Evolutionary conservation across 306 rosid species (phyloP).

Genomic region (Pterocarpus santalinus): DNA sequence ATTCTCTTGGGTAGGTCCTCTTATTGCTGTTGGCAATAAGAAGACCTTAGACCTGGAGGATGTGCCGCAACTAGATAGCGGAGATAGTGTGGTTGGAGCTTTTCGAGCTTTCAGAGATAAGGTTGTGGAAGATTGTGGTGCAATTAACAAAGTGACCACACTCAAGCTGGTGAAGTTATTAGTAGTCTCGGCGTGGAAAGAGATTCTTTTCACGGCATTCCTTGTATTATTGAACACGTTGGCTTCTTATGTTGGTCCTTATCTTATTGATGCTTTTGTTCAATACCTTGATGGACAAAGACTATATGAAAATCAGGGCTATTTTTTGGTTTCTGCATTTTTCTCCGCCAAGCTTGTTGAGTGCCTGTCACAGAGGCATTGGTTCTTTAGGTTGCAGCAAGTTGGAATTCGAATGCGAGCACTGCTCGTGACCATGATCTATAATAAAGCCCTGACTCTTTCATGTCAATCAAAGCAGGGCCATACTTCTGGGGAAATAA

Average conservation of each 20-base stretch:
- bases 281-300: slow-evolving; percentile 41
- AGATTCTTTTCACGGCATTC: slow-evolving; percentile 26
- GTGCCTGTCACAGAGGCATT: slow-evolving; percentile 31
- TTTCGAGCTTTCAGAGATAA: slow-evolving; percentile 41
- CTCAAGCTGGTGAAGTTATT: slow-evolving; percentile 38
- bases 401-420: slow-evolving; percentile 34
- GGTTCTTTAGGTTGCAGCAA: slow-evolving; percentile 43
- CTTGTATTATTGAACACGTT: slow-evolving; percentile 23
- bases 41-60: slow-evolving; percentile 51
- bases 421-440: slow-evolving; percentile 33
- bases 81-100: slow-evolving; percentile 36
- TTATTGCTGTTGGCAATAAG: slow-evolving; percentile 45
- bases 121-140: slow-evolving; percentile 32
- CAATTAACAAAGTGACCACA: slow-evolving; percentile 19
- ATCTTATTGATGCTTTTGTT: slow-evolving; percentile 44
- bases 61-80: slow-evolving; percentile 31
- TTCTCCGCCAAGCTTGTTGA: slow-evolving; percentile 32
- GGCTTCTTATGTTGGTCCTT: slow-evolving; percentile 51
- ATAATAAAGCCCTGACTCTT: slow-evolving; percentile 35
- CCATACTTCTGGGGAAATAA: slow-evolving; percentile 39
- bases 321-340: slow-evolving; percentile 31
- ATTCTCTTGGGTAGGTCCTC: slow-evolving; percentile 49
- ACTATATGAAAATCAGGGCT: slow-evolving; percentile 23
- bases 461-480: slow-evolving; percentile 45
- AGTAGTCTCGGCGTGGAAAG: slow-evolving; percentile 38